Conservation (phyloP, 805 yeast species). For the Barnettozyma salicaria region DNA sequence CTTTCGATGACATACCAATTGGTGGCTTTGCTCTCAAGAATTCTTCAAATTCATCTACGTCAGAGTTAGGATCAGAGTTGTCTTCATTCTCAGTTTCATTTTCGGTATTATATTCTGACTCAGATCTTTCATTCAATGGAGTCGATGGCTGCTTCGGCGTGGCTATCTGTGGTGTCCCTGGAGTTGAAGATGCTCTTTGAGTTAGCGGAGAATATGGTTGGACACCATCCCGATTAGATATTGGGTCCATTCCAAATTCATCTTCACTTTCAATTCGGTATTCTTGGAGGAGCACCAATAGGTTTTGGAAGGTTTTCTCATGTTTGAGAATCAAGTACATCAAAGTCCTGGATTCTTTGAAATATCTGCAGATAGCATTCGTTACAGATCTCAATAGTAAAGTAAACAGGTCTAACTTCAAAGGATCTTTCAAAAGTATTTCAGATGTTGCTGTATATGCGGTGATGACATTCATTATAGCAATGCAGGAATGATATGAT, state of each 20-base stretch:
- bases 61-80: conserved; percentile 11
- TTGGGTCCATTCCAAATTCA: background rate
- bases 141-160: conserved; percentile 11
- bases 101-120: conserved; percentile 5
- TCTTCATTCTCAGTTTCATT: conserved; percentile 10
- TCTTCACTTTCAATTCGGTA: conserved; percentile 9
- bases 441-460: conserved; percentile 26
- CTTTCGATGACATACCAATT: conserved; percentile 53
- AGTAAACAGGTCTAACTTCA: conserved; percentile 52
- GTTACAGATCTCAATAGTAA: conserved; percentile 51
- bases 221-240: background rate
- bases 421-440: conserved; percentile 24
- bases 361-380: conserved; percentile 44
- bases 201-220: conserved; percentile 3
- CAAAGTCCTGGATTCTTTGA: conserved; percentile 47
- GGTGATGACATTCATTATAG: conserved; percentile 37
- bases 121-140: conserved; percentile 1
- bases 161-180: conserved; percentile 7
- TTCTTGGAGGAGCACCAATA: conserved; percentile 11
- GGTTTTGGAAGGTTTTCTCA: conserved; percentile 25
- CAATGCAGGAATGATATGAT: conserved; percentile 45
- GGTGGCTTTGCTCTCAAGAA: conserved; percentile 47
- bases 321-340: conserved; percentile 41
- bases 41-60: conserved; percentile 29
- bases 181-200: conserved; percentile 2